Evolutionary conservation across 2,329 filamentous ascomycete genomes (phyloP).

Genomic region (Ophiostoma pallidulum): DNA sequence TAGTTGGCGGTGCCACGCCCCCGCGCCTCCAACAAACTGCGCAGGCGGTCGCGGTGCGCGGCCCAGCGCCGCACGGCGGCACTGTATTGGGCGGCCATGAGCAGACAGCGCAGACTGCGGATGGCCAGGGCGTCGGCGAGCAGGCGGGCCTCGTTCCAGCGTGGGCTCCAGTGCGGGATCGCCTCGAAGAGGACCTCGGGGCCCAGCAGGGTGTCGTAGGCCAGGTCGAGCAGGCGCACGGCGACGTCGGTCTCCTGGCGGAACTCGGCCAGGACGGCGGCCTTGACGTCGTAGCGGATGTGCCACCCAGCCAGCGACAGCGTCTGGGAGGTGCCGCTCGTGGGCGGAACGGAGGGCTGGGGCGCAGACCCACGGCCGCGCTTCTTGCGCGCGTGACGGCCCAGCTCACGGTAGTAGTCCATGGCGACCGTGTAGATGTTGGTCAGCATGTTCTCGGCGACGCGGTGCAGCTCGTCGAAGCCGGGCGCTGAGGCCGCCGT

Average conservation of each 20-base stretch:
- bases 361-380: constrained; percentile 69
- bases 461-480: constrained; percentile 61
- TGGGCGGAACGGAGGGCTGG: constrained; percentile 72
- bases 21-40: constrained; percentile 68
- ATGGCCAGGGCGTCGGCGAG: constrained; percentile 74
- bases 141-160: constrained; percentile 89
- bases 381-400: constrained; percentile 86
- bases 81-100: constrained; percentile 73
- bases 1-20: constrained; percentile 84
- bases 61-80: constrained; percentile 74
- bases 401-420: constrained; percentile 89
- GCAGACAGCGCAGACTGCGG: constrained; percentile 68
- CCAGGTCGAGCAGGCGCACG: constrained; percentile 74
- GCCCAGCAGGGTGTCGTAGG: constrained; percentile 74
- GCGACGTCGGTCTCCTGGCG: constrained; percentile 87
- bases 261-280: constrained; percentile 84
- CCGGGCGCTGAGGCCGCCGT: constrained; percentile 12
- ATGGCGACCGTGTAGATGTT: constrained; percentile 64
- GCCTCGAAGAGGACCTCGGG: constrained; percentile 70
- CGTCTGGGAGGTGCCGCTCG: constrained; percentile 73
- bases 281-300: constrained; percentile 89
- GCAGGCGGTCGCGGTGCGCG: constrained; percentile 62
- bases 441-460: constrained; percentile 62
- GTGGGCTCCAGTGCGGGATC: constrained; percentile 79
- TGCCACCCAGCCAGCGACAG: constrained; percentile 85